Evolutionary conservation across 495 filamentous ascomycete species (phyloP).

Genomic region (Aspergillus leporis): DNA sequence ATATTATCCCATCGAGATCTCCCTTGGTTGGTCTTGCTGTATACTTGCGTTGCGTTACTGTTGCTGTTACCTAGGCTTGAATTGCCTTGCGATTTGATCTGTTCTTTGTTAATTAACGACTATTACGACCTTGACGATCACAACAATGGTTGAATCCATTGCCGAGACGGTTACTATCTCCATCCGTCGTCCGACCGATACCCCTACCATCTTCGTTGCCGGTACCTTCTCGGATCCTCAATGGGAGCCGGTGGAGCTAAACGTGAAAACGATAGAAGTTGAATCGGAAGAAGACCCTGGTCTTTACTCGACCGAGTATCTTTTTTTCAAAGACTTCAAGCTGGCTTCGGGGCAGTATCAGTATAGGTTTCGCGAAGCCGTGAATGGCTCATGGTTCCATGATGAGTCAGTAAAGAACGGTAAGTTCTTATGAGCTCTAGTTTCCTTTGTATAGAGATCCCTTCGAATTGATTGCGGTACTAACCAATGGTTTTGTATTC

Average conservation of each 20-base stretch:
- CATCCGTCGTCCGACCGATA: slow-evolving; percentile 55
- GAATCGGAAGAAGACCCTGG: slow-evolving; percentile 34
- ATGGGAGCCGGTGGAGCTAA: slow-evolving; percentile 65
- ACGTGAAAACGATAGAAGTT: slow-evolving; percentile 43
- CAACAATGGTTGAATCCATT: slow-evolving; percentile 25
- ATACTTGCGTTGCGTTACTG: slow-evolving; percentile 6
- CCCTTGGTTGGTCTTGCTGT: slow-evolving; percentile 11
- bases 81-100: slow-evolving; percentile 3
- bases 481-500: not conserved
- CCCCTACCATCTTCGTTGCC: slow-evolving; percentile 64
- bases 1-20: slow-evolving; percentile 19
- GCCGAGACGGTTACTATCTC: slow-evolving; percentile 51
- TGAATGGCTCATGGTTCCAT: slow-evolving; percentile 64
- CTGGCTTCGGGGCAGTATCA: slow-evolving; percentile 49
- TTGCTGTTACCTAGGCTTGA: not conserved
- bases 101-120: slow-evolving; percentile 21
- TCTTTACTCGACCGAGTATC: slow-evolving; percentile 15
- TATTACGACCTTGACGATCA: slow-evolving; percentile 25
- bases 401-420: slow-evolving; percentile 42
- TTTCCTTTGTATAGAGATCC: not conserved
- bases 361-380: slow-evolving; percentile 69
- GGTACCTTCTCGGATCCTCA: slow-evolving; percentile 64
- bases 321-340: slow-evolving; percentile 23
- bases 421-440: slow-evolving; percentile 4
- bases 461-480: not conserved